Evolutionary conservation across 2,329 filamentous ascomycete genomes (phyloP), one percentile per base, ranked within the genome.

Genomic region (Trichoderma afroharzianum): DNA sequence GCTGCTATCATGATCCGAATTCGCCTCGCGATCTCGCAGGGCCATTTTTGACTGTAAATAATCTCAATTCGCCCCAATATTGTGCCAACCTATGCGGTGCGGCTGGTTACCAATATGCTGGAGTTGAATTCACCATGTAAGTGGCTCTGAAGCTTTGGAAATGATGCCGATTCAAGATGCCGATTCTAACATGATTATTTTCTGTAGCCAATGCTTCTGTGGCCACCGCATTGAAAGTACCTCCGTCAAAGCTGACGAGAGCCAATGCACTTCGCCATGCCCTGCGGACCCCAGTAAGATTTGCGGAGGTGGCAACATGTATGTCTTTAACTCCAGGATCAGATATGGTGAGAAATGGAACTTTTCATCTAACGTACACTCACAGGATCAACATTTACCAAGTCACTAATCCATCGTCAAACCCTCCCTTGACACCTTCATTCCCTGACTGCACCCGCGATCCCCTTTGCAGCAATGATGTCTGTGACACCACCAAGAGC

Each of bases 401-500:
- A n/a, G 63, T 74, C 39, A 58, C 21, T 50, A 73, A 74, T 53
- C 72, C 72, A 6, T 59, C 50, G 3, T 8, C 71, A n/a, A 73
- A 73, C 36, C 68, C 68, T 18, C 71, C 72, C 28, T 12, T 71
- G 43, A 64, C 71, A 0, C 72, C 72, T 18, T 68, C 71, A 26
- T 74, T 76, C 50, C 77, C 76, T 1, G 77, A 79, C 66, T 79
- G 78, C 70, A 64, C 30, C 11, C 72, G 76, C 12, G 76, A 78
- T 24, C 77, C 76, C 0, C 73, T 79, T n/a, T 76, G 77, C 58
- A 74, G 74, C 18, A 77, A 76, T 59, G 71, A 75, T 4, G 84
- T 89, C 14, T 90, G 88, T 75, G 81, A 89, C 71, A 78, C 79
- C 3, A 81, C 82, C 15, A 33, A 64, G 30, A 64, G 47, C 68